Percentiles rank a stretch among this genome's conserved stretches.
Evolutionary conservation across 2,329 filamentous ascomycete species (phyloP).

Genomic region (Elsinoe australis): DNA sequence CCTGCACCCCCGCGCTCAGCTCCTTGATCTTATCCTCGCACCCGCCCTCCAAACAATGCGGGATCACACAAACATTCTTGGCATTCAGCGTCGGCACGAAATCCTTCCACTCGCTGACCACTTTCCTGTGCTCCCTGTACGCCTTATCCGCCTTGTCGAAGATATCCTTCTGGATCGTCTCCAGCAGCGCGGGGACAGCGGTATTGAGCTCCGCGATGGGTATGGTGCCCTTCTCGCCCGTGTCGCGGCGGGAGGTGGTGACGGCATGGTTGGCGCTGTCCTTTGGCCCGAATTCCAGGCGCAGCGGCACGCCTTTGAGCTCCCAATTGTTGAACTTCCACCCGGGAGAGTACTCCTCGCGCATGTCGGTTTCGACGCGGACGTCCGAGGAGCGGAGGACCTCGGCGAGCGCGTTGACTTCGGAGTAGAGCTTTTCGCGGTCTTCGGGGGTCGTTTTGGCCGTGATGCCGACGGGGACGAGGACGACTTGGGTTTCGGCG

Average conservation of each 20-base stretch:
- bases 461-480: conserved; percentile 88
- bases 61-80: conserved; percentile 89
- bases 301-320: conserved; percentile 86
- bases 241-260: conserved; percentile 79
- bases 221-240: conserved; percentile 70
- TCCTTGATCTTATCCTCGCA: conserved; percentile 97
- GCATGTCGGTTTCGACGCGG: conserved; percentile 71
- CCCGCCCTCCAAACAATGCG: conserved; percentile 72
- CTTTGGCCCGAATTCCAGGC: conserved; percentile 92
- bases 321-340: conserved; percentile 99
- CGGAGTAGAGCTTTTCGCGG: conserved; percentile 64
- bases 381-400: conserved; percentile 66
- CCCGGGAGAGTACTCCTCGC: conserved; percentile 84
- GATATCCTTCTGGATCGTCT: conserved; percentile 82
- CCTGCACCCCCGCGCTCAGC: conserved; percentile 63
- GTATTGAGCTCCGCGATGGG: conserved; percentile 64
- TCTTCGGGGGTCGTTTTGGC: conserved; percentile 79
- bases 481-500: conserved; percentile 73
- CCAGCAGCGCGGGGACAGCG: conserved; percentile 71
- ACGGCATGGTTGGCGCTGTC: conserved; percentile 81
- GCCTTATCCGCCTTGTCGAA: conserved; percentile 66
- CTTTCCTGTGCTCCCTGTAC: conserved; percentile 72
- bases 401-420: conserved; percentile 63
- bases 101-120: conserved; percentile 78
- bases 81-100: conserved; percentile 83